Evolutionary conservation across 306 rosid genomes (phyloP), one percentile per base, ranked within the genome.

Genomic region (Cicer bijugum): DNA sequence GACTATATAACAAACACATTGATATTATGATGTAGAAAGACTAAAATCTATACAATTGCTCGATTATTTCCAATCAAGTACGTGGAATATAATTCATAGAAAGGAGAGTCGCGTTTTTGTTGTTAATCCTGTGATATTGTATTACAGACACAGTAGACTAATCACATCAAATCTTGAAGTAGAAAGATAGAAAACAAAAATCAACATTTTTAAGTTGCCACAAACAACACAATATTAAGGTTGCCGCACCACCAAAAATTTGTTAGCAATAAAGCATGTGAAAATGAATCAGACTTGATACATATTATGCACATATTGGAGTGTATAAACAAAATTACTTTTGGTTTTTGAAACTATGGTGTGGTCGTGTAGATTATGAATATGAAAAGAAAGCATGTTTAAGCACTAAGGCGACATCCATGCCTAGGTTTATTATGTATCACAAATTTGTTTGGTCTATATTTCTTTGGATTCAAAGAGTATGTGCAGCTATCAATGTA

Each of bases 401-500:
- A 14, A 46, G 60, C 15, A 60, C 80, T 61, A 52, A 28, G 78
- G 55, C 10, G 59, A 72, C 69, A 16, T 17, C 59, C 65, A 59
- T 38, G 48, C 66, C 74, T 59, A 71, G 72, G 61, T 71, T 65
- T 14, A 66, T 12, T 44, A 55, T 53, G 75, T 37, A 65, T 40
- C 51, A 59, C 44, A 59, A 11, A 33, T 67, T 72, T 50, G 55
- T 51, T 47, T 35, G 47, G 52, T 43, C 28, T 42, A 23, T 56
- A 67, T 77, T 47, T 19, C 52, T 77, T 9, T 33, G 40, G 45
- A 58, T 61, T 58, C 47, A 66, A 17, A 62, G 45, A 17, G 6
- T 79, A 55, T 53, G 70, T 71, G 77, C 35, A 71, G 65, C 71
- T 65, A 46, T 64, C 43, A 47, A 56, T 43, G 42, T 38, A 33